Conservation (phyloP, 2,329 filamentous ascomycete species). For the Paraconiothyrium brasiliense region DNA sequence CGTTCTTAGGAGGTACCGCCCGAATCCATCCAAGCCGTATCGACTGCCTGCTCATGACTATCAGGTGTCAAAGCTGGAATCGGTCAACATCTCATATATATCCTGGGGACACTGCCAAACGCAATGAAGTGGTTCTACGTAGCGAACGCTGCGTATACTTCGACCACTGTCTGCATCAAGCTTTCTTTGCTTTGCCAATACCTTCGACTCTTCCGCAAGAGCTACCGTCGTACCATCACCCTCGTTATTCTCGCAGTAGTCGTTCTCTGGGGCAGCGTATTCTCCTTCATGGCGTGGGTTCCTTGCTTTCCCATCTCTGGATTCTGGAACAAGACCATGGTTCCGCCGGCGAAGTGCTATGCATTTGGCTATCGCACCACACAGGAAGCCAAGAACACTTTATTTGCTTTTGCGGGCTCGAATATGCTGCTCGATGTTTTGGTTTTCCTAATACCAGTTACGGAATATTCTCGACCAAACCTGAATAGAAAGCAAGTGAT, state of each 20-base stretch:
- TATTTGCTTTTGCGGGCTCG: conserved; percentile 34
- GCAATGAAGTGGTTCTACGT: conserved; percentile 27
- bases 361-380: conserved; percentile 30
- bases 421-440: conserved; percentile 44
- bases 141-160: conserved; percentile 32
- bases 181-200: conserved; percentile 47
- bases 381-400: conserved; percentile 24
- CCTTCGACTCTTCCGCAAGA: conserved; percentile 40
- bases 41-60: background rate
- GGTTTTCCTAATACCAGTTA: conserved; percentile 40
- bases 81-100: conserved; percentile 39
- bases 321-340: conserved; percentile 31
- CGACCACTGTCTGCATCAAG: conserved; percentile 43
- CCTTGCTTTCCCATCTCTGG: conserved; percentile 36
- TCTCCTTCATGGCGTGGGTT: conserved; percentile 41
- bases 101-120: conserved; percentile 19
- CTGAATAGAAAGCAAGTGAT: conserved; percentile 34
- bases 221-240: conserved; percentile 26
- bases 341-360: conserved; percentile 33
- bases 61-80: conserved; percentile 37
- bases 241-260: conserved; percentile 28
- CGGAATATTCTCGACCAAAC: conserved; percentile 32
- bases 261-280: conserved; percentile 34
- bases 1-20: background rate
- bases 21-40: background rate